Evolutionary conservation across 2,329 filamentous ascomycete genomes (phyloP), one percentile per base, ranked within the genome.

Genomic region (Cladosporium sp.): DNA sequence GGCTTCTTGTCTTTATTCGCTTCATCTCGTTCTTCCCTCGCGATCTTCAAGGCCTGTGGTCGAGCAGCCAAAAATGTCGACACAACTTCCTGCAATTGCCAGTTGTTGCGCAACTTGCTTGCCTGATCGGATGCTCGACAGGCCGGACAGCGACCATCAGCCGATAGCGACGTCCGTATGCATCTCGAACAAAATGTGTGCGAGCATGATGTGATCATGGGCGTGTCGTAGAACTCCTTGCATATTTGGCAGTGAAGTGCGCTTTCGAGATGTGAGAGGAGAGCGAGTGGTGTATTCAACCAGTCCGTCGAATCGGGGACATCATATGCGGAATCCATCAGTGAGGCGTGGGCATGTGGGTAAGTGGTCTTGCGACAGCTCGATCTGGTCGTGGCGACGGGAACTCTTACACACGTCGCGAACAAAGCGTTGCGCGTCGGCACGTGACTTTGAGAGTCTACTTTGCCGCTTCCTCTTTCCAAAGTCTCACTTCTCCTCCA

Each of bases 181-280:
- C 95, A 99, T 63, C 96, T 81, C 7, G 94, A 97, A 83, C 95
- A 99, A 75, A 99, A 99, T 0, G 95, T 98, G 76, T 99, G 95
- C 63, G 88, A 91, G 80, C 95, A 99, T 1, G 91, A 91, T 0
- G 95, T 99, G 68, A 97, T 89, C 86, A 99, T 95, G 0, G 95
- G 95, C 59, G 93, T 96, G 67, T 88, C 88, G 81, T 91, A 98
- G 79, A 98, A 96, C 78, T 99, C 96, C 77, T 98, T 98, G 86
- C 95, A 99, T 67, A 99, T 91, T 78, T 98, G 92, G 79, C 95
- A 99, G 72, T 95, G 91, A 23, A 99, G 84, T 3, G 93, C 88
- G 67, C 90, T 88, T 74, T 99, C 95, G 68, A 99, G 86, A 16
- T 86, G 81, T 57, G 88, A 83, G 63, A 96, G 85, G 16, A 81